A percentile compares a stretch with the other conserved stretches of the same genome.
These are phyloP conservation scores for Pseudonitzschia multistriata DNA, from an alignment of 108 stramenopile genomes.

Conservation along the genomic window DNA sequence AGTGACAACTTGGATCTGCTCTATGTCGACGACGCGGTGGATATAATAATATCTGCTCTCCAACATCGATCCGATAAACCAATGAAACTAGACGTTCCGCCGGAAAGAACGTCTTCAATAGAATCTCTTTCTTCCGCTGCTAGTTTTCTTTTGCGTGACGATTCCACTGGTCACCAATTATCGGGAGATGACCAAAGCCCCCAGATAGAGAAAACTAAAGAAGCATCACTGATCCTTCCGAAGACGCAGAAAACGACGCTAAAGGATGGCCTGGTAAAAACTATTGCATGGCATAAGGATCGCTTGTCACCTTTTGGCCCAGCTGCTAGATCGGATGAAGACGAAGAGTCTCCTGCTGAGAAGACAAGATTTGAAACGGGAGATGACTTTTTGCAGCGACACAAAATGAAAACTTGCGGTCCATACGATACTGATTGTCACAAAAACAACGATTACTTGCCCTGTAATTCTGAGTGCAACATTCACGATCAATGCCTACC, in stretches of 20 bases:
- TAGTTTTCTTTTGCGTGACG: constrained; percentile 12
- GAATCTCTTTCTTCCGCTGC: constrained; percentile 35
- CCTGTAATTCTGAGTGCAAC: constrained; percentile 75
- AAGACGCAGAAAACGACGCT: constrained; percentile 32
- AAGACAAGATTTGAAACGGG: constrained; percentile 36
- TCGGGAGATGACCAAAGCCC: neutral
- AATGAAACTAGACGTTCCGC: constrained; percentile 43
- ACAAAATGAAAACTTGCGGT: constrained; percentile 43
- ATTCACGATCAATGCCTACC: constrained; percentile 53
- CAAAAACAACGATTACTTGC: constrained; percentile 38
- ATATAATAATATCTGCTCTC: constrained; percentile 70
- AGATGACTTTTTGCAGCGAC: constrained; percentile 45
- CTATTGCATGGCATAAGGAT: constrained; percentile 75
- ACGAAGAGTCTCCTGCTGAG: constrained; percentile 1
- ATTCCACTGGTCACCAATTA: neutral
- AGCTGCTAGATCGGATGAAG: neutral
- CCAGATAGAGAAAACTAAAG: neutral
- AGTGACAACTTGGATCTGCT: constrained; percentile 44
- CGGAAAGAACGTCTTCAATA: constrained; percentile 26
- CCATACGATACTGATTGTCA: constrained; percentile 46
- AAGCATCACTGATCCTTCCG: neutral
- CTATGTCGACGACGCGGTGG: constrained; percentile 70
- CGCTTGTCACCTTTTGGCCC: constrained; percentile 52
- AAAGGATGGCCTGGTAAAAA: constrained; percentile 50
- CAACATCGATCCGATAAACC: constrained; percentile 54